Conservation (phyloP, 306 rosid species). For the Dalbergia cochinchinensis region DNA sequence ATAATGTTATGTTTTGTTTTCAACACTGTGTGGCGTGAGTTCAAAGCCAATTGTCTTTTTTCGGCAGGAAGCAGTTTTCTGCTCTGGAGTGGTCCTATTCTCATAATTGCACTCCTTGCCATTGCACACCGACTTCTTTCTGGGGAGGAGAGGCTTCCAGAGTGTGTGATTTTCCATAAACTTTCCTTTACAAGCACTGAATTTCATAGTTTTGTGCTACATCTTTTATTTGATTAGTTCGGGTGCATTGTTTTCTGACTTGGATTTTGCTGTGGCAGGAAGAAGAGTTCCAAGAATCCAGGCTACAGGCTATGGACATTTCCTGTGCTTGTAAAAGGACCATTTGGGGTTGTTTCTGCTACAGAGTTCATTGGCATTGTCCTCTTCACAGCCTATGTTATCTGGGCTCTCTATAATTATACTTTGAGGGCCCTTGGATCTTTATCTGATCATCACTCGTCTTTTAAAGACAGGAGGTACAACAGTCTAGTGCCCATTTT, state of each 20-base stretch:
- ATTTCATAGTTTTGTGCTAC: neutral
- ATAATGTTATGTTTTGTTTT: neutral
- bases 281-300: conserved; percentile 62
- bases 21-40: conserved; percentile 22
- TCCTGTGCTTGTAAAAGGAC: conserved; percentile 85
- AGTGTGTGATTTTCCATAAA: conserved; percentile 51
- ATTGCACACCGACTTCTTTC: conserved; percentile 60
- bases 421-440: conserved; percentile 45
- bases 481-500: neutral
- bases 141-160: conserved; percentile 62
- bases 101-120: conserved; percentile 74
- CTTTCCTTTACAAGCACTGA: conserved; percentile 6
- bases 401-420: conserved; percentile 74
- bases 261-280: conserved; percentile 56
- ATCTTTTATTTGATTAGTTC: neutral
- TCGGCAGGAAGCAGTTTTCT: conserved; percentile 74
- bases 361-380: conserved; percentile 81
- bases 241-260: neutral
- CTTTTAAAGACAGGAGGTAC: conserved; percentile 60
- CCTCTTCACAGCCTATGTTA: conserved; percentile 64
- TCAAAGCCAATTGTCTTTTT: conserved; percentile 35
- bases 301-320: conserved; percentile 82
- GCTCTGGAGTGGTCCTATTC: conserved; percentile 65
- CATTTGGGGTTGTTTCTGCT: conserved; percentile 90
- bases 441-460: conserved; percentile 17